Evolutionary conservation across 176 grass and related monocot genomes (phyloP), one percentile per base, ranked within the genome.

Genomic region (Olyra latifolia): DNA sequence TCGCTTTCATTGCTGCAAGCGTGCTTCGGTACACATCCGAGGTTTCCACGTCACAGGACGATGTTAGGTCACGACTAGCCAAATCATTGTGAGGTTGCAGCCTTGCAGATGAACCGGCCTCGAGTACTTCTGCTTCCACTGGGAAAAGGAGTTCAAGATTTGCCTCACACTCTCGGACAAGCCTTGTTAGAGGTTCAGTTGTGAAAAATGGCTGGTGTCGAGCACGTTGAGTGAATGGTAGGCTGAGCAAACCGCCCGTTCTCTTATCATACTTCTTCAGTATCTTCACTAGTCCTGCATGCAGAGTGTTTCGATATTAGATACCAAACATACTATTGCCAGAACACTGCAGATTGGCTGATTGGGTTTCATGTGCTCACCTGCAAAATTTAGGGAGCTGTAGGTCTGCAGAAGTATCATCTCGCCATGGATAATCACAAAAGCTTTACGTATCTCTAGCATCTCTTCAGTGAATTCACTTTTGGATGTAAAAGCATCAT

Each of bases 221-320:
- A 43, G 80, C 96, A 76, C 92, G 96, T 68, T 91, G 96, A 27
- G 90, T 99, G 84, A 99, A 95, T 68, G 90, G 96, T 59, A 99
- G 57, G 75, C 90, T 95, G 28, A 98, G 76, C 67, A 95, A 76
- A 27, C 86, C 86, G 0, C 96, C 96, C 45, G 92, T 95, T 87
- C 96, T 92, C 86, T 98, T 98, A 78, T 98, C 92, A 73, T 95
- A 99, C 82, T 95, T 95, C 61, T 98, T 99, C 40, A 99, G 65
- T 87, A 99, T 99, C 72, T 99, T 95, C 27, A 99, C 88, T 16
- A 95, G 71, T 57, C 92, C 96, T 99, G 76, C n/a, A 92, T 67
- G 41, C 42, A 82, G 66, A 63, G 42, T 39, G 6, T 68, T 58
- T 15, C 12, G 28, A 75, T 23, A 68, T 75, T 60, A 47, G 25